These are phyloP conservation scores for Arbutus unedo DNA, from an alignment of 148 eudicot genomes.

Conservation along the genomic window DNA sequence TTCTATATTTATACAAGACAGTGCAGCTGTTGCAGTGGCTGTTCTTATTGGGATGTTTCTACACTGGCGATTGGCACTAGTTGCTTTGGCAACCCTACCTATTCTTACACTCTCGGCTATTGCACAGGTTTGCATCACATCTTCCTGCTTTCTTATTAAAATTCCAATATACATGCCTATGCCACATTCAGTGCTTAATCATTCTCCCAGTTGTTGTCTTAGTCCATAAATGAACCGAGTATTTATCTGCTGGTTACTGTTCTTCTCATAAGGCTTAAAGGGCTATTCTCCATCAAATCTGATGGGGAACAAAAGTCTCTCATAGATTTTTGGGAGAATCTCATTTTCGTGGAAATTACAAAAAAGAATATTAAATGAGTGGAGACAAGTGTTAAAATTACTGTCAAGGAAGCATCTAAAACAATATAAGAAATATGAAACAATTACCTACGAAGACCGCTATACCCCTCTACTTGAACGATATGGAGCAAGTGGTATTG, in stretches of 20 bases:
- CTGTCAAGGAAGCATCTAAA: no score
- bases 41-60: conserved; percentile 81
- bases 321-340: no score
- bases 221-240: neutral
- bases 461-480: no score
- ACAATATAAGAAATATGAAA: no score
- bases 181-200: neutral
- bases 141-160: conserved; percentile 2
- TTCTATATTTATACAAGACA: conserved; percentile 92
- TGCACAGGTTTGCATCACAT: conserved; percentile 69
- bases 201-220: neutral
- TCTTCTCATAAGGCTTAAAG: neutral
- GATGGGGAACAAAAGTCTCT: neutral
- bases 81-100: conserved; percentile 89
- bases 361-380: no score
- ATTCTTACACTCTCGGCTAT: conserved; percentile 80
- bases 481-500: no score
- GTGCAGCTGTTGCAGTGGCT: conserved; percentile 89
- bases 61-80: conserved; percentile 88
- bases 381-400: no score
- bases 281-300: neutral
- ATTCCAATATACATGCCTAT: neutral
- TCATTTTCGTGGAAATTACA: no score
- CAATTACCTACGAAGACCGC: no score
- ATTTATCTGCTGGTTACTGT: neutral